Conservation (phyloP, 176 grass and related monocot species). For the Musa itinerans region DNA sequence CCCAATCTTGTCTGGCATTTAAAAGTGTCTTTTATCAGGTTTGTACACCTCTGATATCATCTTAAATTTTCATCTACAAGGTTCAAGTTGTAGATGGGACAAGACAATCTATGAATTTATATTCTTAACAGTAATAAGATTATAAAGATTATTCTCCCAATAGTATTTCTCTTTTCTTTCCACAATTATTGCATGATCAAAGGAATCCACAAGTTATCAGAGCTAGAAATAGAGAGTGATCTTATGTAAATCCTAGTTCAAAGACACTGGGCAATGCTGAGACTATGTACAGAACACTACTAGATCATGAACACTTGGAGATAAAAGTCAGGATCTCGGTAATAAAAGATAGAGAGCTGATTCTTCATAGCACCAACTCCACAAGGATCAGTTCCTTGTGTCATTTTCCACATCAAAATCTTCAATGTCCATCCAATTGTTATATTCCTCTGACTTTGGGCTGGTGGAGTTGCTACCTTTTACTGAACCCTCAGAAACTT, state of each 20-base stretch:
- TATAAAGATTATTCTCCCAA: too few species aligned
- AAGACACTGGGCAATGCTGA: background rate
- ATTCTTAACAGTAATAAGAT: too few species aligned
- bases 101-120: too few species aligned
- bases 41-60: too few species aligned
- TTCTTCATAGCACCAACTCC: background rate
- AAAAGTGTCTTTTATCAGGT: too few species aligned
- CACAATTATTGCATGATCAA: too few species aligned
- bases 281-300: background rate
- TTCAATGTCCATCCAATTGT: constrained; percentile 24
- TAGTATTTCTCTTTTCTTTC: too few species aligned
- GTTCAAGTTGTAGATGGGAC: too few species aligned
- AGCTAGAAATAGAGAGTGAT: too few species aligned
- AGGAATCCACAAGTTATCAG: too few species aligned
- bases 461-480: constrained; percentile 25
- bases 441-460: constrained; percentile 20
- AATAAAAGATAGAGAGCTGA: background rate
- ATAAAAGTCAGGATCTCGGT: background rate
- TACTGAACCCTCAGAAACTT: constrained; percentile 4
- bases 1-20: too few species aligned
- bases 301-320: background rate
- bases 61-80: too few species aligned
- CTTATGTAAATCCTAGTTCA: background rate
- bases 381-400: background rate
- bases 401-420: constrained; percentile 21